Evolutionary conservation across 179 eudicot genomes (phyloP).

Genomic region (Corrigiola litoralis): DNA sequence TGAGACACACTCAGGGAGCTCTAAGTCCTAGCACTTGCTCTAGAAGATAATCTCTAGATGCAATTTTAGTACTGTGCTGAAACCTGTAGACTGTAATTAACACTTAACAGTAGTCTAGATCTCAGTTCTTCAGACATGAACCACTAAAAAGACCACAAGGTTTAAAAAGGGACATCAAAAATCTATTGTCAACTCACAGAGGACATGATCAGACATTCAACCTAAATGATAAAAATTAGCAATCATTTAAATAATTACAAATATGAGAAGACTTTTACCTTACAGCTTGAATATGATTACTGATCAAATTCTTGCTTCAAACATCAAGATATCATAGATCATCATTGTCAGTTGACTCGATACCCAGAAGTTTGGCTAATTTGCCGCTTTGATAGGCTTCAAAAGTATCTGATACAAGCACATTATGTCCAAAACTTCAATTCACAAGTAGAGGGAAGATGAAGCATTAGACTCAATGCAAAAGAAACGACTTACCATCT

Average conservation of each 20-base stretch:
- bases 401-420: conserved; percentile 54
- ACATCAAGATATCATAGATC: conserved; percentile 39
- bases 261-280: too few relatives aligned
- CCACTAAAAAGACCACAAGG: not conserved
- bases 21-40: too few relatives aligned
- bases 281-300: not conserved
- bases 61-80: not conserved
- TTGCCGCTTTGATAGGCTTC: conserved; percentile 79
- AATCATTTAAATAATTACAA: too few relatives aligned
- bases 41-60: too few relatives aligned
- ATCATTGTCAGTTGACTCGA: conserved; percentile 32
- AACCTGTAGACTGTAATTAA: not conserved
- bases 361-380: conserved; percentile 74
- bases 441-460: not conserved
- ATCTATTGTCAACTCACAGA: not conserved
- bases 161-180: not conserved
- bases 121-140: not conserved
- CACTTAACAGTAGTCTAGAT: not conserved
- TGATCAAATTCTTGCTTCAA: not conserved
- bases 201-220: not conserved
- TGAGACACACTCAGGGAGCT: too few relatives aligned
- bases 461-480: not conserved
- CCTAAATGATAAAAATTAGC: not conserved
- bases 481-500: conserved; percentile 56
- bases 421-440: not conserved